phyloP scores from a whole-genome alignment of 73 alveolate species.

The Symbiodinium natans region DNA sequence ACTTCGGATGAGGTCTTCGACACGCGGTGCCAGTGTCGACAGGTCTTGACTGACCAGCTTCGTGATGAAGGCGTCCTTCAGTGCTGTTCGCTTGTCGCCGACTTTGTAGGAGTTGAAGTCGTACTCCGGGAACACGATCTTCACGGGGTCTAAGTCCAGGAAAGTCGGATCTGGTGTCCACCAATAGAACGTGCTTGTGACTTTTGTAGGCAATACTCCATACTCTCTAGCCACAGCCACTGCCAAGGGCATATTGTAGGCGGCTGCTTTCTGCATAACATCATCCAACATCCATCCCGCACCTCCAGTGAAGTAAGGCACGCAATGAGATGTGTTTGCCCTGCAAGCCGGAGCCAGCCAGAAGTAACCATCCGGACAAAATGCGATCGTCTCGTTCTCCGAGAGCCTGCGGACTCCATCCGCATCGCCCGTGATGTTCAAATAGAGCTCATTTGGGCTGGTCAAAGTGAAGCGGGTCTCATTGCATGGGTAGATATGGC shows the following conservation, averaged over 20 bases:
- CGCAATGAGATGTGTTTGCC: not conserved
- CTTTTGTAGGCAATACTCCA: not conserved
- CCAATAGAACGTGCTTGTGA: not conserved
- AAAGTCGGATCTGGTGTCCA: constrained; percentile 51
- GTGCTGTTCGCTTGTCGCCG: not conserved
- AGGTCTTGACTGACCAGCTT: constrained; percentile 33
- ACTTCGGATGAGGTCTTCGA: not conserved
- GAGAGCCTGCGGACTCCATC: not conserved
- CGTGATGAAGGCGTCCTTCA: not conserved
- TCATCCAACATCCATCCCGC: constrained; percentile 10
- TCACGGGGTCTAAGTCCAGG: constrained; percentile 12
- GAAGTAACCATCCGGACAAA: constrained; percentile 10
- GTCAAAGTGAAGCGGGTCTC: not conserved
- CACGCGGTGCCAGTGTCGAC: constrained; percentile 19
- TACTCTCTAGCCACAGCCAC: not conserved
- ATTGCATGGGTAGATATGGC: not conserved
- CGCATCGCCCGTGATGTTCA: not conserved
- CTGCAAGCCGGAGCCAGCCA: constrained; percentile 44
- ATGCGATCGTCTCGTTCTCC: not conserved
- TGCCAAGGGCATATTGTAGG: constrained; percentile 25
- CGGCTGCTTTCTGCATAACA: constrained; percentile 24
- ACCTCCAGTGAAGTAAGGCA: constrained; percentile 17
- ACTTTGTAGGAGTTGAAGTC: not conserved
- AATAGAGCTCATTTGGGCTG: not conserved
- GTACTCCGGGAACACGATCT: not conserved